Conservation (phyloP, 2,329 filamentous ascomycete genomes). For the Fusarium piperis region DNA sequence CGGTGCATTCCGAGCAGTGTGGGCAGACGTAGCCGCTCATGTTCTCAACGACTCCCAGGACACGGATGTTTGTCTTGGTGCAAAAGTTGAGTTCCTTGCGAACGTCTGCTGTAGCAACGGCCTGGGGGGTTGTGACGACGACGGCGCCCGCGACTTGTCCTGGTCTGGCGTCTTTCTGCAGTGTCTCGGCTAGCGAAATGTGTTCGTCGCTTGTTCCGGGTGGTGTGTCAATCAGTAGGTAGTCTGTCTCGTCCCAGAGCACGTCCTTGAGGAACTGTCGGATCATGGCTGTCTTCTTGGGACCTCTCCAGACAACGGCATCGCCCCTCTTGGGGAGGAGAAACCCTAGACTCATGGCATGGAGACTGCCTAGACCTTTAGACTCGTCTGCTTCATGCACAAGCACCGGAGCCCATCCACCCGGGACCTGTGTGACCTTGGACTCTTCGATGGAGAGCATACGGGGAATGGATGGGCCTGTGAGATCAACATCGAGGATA, state of each 20-base stretch:
- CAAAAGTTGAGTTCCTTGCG: slow-evolving; percentile 96
- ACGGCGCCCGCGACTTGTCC: slow-evolving; percentile 86
- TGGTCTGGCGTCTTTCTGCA: slow-evolving; percentile 70
- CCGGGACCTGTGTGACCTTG: slow-evolving; percentile 90
- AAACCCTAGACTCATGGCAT: slow-evolving; percentile 94
- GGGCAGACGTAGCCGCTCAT: slow-evolving; percentile 94
- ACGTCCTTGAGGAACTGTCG: slow-evolving; percentile 95
- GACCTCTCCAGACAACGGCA: slow-evolving; percentile 96
- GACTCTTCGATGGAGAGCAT: slow-evolving; percentile 90
- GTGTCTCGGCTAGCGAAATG: slow-evolving; percentile 90
- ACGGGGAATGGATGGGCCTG: slow-evolving; percentile 93
- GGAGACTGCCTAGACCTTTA: slow-evolving; percentile 68
- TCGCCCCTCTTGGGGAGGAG: slow-evolving; percentile 84
- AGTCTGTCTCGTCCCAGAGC: slow-evolving; percentile 88
- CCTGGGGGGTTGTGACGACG: slow-evolving; percentile 95
- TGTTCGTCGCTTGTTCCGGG: slow-evolving; percentile 97
- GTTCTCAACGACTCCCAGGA: slow-evolving; percentile 94
- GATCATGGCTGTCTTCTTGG: slow-evolving; percentile 99
- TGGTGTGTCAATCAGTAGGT: slow-evolving; percentile 92
- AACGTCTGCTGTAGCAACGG: slow-evolving; percentile 91
- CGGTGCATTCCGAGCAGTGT: slow-evolving; percentile 84
- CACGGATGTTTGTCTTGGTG: slow-evolving; percentile 79
- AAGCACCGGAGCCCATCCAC: slow-evolving; percentile 89
- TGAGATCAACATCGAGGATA: slow-evolving; percentile 95
- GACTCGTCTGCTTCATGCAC: slow-evolving; percentile 73